Evolutionary conservation across 2,329 filamentous ascomycete species (phyloP), one percentile per base, ranked within the genome.

Genomic region (Colletotrichum paranaense): DNA sequence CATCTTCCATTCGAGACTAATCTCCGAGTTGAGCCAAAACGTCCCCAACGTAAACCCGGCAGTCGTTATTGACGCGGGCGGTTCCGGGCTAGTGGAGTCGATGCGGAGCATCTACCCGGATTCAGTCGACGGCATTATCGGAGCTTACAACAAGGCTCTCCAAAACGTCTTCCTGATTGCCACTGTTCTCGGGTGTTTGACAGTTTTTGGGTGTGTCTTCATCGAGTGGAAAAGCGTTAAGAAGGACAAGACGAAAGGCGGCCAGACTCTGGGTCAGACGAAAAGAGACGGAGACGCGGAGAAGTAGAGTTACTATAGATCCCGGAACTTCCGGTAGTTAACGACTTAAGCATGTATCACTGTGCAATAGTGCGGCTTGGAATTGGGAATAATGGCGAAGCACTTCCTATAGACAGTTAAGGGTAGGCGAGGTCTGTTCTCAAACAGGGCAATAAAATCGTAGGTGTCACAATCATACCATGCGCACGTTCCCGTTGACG

Each of bases 81-180:
- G 66, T n/a, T 62, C 46, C n/a, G 49, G 19, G n/a, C 26, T 67
- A 16, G 24, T 52, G 38, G 42, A 16, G 4, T 67, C 46, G 12
- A 67, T 72, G 46, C 32, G 38, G 28, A 58, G 64, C 4, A 46
- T 57, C 38, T 67, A 74, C 35, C 62, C 62, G 32, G 35, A 72
- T 38, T 49, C 52, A 24, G 28, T 86, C 1, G 79, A 83, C 3
- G 78, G 79, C 1, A 87, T 89, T 30, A 79, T 88, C 9, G 75
- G 79, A 22, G 85, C 86, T 0, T 89, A 89, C 78, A 85, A 87
- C 78, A 76, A 74, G 2, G 88, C 87, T 0, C 78, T 90, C 74
- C 83, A 84, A 14, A 79, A 87, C 53, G 85, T 86, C 0, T 90
- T 85, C 74, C 89, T 87, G 75, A 86, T 90, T 62, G 84, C 86